Conservation (phyloP, 768 basidiomycete species). For the Amylocystis lapponica region DNA sequence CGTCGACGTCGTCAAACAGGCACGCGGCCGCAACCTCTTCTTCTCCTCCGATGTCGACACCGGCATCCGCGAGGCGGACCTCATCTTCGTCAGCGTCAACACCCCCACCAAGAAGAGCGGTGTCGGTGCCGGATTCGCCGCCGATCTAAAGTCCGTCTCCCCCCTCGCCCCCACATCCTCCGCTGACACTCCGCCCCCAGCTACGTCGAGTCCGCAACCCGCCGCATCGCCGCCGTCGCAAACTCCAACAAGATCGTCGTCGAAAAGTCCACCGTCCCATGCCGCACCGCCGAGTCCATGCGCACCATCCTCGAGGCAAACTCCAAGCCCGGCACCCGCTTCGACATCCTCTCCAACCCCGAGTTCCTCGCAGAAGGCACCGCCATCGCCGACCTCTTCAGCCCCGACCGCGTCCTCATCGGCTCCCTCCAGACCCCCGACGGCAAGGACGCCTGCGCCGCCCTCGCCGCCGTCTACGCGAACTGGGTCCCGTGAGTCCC, state of each 20-base stretch:
- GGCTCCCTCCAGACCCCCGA: conserved; percentile 89
- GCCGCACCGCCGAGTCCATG: conserved; percentile 98
- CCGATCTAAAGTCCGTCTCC: conserved; percentile 86
- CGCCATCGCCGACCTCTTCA: conserved; percentile 83
- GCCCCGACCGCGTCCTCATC: conserved; percentile 94
- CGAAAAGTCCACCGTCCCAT: conserved; percentile 98
- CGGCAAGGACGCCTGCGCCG: conserved; percentile 73
- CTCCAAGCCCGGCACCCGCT: conserved; percentile 84
- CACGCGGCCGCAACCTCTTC: conserved; percentile 93
- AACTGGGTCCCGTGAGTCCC: conserved; percentile 89
- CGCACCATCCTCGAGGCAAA: conserved; percentile 98
- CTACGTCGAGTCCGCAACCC: conserved; percentile 95
- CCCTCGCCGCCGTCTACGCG: conserved; percentile 78
- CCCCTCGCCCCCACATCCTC: too few species aligned
- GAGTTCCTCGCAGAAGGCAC: conserved; percentile 99
- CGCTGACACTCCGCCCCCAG: conserved; percentile 34
- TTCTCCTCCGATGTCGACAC: conserved; percentile 95
- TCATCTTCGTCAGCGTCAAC: conserved; percentile 98
- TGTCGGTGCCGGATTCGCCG: conserved; percentile 96
- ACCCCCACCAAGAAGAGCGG: conserved; percentile 98
- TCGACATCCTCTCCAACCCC: conserved; percentile 98
- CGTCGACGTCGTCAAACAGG: conserved; percentile 79
- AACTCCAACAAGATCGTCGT: conserved; percentile 95
- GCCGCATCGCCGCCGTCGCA: conserved; percentile 90
- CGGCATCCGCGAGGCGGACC: conserved; percentile 89